Evolutionary conservation across 2,329 filamentous ascomycete genomes (phyloP).

Genomic region (Nemania sp.): DNA sequence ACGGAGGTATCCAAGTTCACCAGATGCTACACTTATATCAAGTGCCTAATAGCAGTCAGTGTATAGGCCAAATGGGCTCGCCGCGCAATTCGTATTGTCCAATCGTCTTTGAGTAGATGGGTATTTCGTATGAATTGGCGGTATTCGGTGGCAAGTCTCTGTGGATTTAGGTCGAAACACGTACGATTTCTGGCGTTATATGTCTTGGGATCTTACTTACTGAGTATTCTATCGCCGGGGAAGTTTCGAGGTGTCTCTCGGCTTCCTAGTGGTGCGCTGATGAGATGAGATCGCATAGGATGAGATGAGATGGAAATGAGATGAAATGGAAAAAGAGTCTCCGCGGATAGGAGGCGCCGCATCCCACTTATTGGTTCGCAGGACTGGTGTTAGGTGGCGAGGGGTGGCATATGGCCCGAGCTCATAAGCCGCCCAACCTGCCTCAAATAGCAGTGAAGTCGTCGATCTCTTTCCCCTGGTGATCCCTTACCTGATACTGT

Average conservation of each 20-base stretch:
- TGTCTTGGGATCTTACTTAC: neutral
- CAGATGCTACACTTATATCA: too few species aligned
- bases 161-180: neutral
- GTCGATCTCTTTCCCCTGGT: conserved; percentile 10
- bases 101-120: too few species aligned
- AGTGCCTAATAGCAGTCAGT: too few species aligned
- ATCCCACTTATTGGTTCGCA: neutral
- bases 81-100: too few species aligned
- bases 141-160: neutral
- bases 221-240: neutral
- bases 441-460: conserved; percentile 15
- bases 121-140: too few species aligned
- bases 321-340: too few species aligned
- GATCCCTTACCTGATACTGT: neutral
- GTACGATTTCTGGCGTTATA: neutral
- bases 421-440: conserved; percentile 14
- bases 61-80: too few species aligned
- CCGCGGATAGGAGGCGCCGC: neutral
- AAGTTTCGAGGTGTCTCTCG: neutral
- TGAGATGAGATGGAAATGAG: neutral
- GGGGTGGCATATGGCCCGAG: conserved; percentile 15
- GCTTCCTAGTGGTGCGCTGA: neutral
- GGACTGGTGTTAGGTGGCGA: neutral
- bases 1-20: neutral
- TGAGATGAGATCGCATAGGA: neutral